Conservation (phyloP, 306 rosid species). For the Crataegus laevigata region DNA sequence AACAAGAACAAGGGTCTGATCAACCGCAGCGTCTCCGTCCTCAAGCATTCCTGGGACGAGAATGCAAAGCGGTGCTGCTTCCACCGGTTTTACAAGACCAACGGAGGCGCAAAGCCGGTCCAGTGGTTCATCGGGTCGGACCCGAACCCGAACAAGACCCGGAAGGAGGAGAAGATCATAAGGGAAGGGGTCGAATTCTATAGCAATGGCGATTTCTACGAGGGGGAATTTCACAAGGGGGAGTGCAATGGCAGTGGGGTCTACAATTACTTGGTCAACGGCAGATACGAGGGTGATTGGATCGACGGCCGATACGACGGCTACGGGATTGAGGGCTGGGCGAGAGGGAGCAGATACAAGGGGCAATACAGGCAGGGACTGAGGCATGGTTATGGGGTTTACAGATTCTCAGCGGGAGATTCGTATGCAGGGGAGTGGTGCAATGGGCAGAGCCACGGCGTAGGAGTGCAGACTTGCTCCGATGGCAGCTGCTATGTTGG, state of each 20-base stretch:
- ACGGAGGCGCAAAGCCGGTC: conserved; percentile 41
- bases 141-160: conserved; percentile 9
- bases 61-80: conserved; percentile 40
- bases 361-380: conserved; percentile 81
- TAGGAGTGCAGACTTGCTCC: conserved; percentile 86
- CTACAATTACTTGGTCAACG: conserved; percentile 77
- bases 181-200: conserved; percentile 91
- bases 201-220: conserved; percentile 95
- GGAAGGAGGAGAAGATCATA: conserved; percentile 28
- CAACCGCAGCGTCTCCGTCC: conserved; percentile 30
- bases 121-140: conserved; percentile 85
- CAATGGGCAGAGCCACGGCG: conserved; percentile 93
- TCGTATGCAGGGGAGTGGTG: conserved; percentile 87
- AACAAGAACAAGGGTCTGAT: conserved; percentile 59
- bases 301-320: conserved; percentile 91
- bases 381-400: conserved; percentile 84
- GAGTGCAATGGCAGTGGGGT: conserved; percentile 88
- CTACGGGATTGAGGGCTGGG: conserved; percentile 90
- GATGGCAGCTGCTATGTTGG: conserved; percentile 88
- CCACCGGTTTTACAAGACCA: conserved; percentile 33
- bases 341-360: conserved; percentile 73
- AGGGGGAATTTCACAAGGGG: conserved; percentile 89
- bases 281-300: conserved; percentile 95
- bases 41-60: conserved; percentile 60
- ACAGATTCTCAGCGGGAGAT: conserved; percentile 85